phyloP scores from a whole-genome alignment of 2,329 filamentous ascomycete species.

The Leptographium galeiforme region DNA sequence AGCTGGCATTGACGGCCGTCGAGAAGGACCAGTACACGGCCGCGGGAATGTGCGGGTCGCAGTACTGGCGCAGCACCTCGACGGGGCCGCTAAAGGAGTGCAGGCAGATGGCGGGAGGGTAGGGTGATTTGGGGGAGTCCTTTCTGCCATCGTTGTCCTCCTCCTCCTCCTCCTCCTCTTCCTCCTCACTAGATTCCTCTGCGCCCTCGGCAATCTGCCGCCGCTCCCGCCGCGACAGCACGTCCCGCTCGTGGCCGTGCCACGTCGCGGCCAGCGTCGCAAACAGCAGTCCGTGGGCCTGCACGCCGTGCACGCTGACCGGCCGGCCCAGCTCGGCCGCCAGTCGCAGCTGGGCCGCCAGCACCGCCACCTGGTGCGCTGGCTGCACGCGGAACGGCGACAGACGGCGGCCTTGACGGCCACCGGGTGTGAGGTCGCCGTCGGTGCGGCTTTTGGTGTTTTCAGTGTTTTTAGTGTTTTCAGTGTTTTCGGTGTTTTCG shows the following conservation, averaged over 20 bases:
- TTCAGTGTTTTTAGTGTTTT: no score
- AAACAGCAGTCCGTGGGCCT: conserved; percentile 59
- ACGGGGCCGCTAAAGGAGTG: conserved; percentile 80
- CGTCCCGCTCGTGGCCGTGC: conserved; percentile 54
- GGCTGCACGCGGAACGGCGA: conserved; percentile 55
- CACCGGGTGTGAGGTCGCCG: conserved; percentile 48
- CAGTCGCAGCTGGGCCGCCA: conserved; percentile 55
- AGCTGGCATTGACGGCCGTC: conserved; percentile 61
- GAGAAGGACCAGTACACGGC: conserved; percentile 85
- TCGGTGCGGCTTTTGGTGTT: no score
- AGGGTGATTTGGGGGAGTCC: conserved; percentile 32
- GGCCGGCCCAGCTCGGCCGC: conserved; percentile 53
- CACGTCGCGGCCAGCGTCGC: conserved; percentile 52
- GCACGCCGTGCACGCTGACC: conserved; percentile 61
- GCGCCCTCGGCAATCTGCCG: conserved; percentile 31
- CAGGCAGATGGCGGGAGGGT: conserved; percentile 78
- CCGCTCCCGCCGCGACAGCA: conserved; percentile 46
- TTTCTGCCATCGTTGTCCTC: background rate
- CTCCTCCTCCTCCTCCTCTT: conserved; percentile 6
- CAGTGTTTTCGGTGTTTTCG: no score
- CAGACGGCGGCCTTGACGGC: conserved; percentile 54
- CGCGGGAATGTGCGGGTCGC: conserved; percentile 57
- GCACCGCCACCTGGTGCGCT: conserved; percentile 53
- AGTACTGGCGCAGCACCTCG: conserved; percentile 65
- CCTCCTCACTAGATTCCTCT: conserved; percentile 16